Conservation (phyloP, 2,329 filamentous ascomycete species). For the Aspergillus niger region DNA sequence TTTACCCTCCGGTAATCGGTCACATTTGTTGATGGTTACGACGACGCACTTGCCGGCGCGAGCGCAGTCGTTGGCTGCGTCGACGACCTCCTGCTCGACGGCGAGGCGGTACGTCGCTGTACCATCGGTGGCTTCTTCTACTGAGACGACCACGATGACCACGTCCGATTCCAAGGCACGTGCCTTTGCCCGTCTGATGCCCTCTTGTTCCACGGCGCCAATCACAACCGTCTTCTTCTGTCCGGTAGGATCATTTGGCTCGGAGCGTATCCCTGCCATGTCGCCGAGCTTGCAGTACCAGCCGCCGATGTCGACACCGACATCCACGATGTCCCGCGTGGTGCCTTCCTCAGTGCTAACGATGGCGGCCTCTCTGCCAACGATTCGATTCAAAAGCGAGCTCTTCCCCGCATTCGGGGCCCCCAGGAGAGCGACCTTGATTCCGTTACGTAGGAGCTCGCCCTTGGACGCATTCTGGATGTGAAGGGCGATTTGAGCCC, state of each 20-base stretch:
- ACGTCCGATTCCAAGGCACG: constrained; percentile 83
- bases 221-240: constrained; percentile 45
- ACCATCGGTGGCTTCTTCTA: constrained; percentile 56
- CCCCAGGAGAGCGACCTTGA: constrained; percentile 81
- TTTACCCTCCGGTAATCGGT: constrained; percentile 43
- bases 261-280: constrained; percentile 79
- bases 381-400: constrained; percentile 84
- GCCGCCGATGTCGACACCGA: constrained; percentile 82
- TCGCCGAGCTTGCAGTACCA: constrained; percentile 94
- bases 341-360: constrained; percentile 92
- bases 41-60: constrained; percentile 56
- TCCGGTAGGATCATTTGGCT: constrained; percentile 20
- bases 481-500: constrained; percentile 66
- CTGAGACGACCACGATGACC: constrained; percentile 75
- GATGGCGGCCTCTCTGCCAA: constrained; percentile 91
- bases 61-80: constrained; percentile 55
- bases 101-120: constrained; percentile 30
- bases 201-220: constrained; percentile 80
- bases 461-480: constrained; percentile 76
- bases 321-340: constrained; percentile 90
- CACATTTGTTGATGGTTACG: constrained; percentile 63
- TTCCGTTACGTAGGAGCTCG: constrained; percentile 81
- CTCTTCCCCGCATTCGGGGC: constrained; percentile 96
- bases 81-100: constrained; percentile 59
- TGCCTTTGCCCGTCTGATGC: constrained; percentile 81